Evolutionary conservation across 192 early-diverging fungal genomes (phyloP), one percentile per base, ranked within the genome.

Genomic region (Linnemannia exigua): DNA sequence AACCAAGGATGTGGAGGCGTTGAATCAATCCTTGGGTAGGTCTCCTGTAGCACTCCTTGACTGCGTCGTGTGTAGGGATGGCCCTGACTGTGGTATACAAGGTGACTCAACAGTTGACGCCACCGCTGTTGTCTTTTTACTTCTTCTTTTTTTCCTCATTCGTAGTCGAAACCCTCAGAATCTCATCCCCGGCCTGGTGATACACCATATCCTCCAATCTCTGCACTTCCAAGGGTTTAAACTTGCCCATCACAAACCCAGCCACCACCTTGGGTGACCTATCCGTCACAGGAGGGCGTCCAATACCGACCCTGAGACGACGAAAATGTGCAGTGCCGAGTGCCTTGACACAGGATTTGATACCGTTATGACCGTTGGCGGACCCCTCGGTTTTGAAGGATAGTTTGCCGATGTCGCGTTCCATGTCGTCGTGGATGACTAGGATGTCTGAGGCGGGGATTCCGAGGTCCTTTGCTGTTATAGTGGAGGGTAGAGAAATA

Each of bases 371-470:
- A 17, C 95, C 95, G 63, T 91, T 93, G 20, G 93, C 92, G 63
- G 92, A 93, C 1, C 95, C 95, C 8, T 82, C 81, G 3, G 38
- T 54, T 70, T 96, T 96, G 36, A 92, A 72, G 12, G 92, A 90
- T 1, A 95, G 47, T 72, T 90, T 91, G 19, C 93, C 94, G 12
- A 95, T 71, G n/a, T 90, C 89, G 20, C 93, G 89, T 67, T 95
- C 89, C 81, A 96, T 80, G 78, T 96, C 95, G 69, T 96, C 95
- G 80, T 96, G 95, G 6, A 95, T 80, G 1, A 96, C 88, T 58
- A 94, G 86, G 1, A 94, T 70, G 48, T 95, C 82, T 12, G 78
- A 76, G 0, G 76, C 41, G 1, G 83, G 54, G 12, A 95, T 84
- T 20, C 79, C 67, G 14, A 93, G 79, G 11, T 92, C 91, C 22